phyloP scores from a whole-genome alignment of 441 rosid species.

The Iberis amara region DNA sequence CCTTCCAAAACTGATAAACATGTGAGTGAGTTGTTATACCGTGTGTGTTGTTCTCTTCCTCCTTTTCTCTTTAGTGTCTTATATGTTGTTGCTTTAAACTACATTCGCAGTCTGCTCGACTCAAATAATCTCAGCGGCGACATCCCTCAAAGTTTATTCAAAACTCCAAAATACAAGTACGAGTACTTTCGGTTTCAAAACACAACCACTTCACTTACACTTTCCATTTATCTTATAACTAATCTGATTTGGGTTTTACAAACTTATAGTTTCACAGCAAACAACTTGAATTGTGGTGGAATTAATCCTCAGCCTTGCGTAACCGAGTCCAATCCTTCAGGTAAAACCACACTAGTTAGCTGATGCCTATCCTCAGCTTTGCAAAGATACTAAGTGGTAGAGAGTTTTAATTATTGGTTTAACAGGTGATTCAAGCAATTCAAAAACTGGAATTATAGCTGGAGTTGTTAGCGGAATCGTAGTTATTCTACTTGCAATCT shows the following conservation, averaged over 20 bases:
- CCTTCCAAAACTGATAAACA: constrained; percentile 57
- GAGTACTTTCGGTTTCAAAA: constrained; percentile 5
- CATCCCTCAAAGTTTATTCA: constrained; percentile 61
- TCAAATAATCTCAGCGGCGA: constrained; percentile 66
- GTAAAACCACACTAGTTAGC: constrained; percentile 30
- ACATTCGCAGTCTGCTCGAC: constrained; percentile 61
- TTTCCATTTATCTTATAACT: constrained; percentile 1
- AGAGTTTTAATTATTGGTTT: background rate
- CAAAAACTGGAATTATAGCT: constrained; percentile 59
- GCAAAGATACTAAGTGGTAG: background rate
- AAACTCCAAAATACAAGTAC: constrained; percentile 64
- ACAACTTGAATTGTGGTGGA: constrained; percentile 60
- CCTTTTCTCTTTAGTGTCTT: background rate
- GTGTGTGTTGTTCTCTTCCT: too few species aligned
- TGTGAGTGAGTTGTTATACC: constrained; percentile 43
- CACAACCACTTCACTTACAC: background rate
- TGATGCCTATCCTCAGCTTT: constrained; percentile 12
- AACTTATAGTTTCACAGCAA: constrained; percentile 67
- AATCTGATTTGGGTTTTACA: constrained; percentile 20
- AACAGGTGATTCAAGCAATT: constrained; percentile 53
- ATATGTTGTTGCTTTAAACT: constrained; percentile 18
- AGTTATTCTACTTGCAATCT: constrained; percentile 43
- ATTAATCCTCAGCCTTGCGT: constrained; percentile 38
- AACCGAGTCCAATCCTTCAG: constrained; percentile 48
- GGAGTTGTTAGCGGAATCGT: constrained; percentile 62